phyloP scores from a whole-genome alignment of 306 rosid species.

The Nissolia schottii region DNA sequence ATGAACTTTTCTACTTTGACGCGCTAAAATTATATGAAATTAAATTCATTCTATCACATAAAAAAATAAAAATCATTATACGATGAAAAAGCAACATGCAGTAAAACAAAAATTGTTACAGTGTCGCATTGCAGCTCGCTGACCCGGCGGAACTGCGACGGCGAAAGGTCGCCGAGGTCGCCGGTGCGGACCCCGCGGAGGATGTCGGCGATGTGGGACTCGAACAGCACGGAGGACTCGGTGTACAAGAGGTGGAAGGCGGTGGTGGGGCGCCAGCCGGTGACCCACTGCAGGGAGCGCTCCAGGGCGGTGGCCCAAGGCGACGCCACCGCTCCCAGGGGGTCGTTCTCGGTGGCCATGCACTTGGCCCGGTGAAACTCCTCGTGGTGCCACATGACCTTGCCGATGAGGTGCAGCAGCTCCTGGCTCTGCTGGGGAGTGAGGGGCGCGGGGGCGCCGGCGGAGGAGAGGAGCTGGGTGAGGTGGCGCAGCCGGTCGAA shows the following conservation, averaged over 20 bases:
- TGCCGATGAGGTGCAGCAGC: conserved; percentile 34
- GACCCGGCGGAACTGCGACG: conserved; percentile 58
- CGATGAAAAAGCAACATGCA: no score
- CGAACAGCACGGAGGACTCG: conserved; percentile 70
- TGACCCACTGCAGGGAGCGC: conserved; percentile 76
- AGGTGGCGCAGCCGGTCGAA: conserved; percentile 41
- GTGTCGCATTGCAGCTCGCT: conserved; percentile 82
- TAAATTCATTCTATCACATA: no score
- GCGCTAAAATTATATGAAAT: no score
- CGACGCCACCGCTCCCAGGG: conserved; percentile 41
- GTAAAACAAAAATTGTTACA: conserved; percentile 27
- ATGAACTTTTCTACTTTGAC: no score
- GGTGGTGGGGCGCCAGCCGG: conserved; percentile 88
- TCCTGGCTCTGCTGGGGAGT: conserved; percentile 22
- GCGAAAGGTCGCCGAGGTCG: conserved; percentile 85
- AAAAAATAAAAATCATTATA: no score
- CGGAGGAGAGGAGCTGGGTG: conserved; percentile 35
- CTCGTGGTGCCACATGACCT: conserved; percentile 51
- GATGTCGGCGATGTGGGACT: conserved; percentile 63
- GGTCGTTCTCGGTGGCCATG: conserved; percentile 42
- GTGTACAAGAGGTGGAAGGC: conserved; percentile 77
- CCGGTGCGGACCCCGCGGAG: conserved; percentile 68
- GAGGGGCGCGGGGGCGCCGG: conserved; percentile 1
- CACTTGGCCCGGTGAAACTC: conserved; percentile 53
- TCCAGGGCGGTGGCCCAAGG: conserved; percentile 79